Conservation (phyloP, 305 asterid genomes). For the Andrographis paniculata region DNA sequence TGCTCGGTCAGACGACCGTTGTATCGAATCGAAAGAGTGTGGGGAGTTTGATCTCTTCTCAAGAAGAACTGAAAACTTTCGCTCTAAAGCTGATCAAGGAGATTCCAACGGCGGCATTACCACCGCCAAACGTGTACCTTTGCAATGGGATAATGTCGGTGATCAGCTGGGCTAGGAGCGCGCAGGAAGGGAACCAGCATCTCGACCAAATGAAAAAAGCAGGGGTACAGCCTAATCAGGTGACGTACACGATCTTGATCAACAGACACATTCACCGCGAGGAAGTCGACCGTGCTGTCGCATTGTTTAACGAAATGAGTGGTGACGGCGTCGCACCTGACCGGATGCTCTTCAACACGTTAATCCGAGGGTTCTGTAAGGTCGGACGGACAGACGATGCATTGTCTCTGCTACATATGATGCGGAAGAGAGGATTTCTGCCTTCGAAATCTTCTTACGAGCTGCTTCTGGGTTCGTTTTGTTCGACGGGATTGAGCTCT, state of each 20-base stretch:
- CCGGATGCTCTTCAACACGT: conserved; percentile 33
- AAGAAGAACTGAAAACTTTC: conserved; percentile 25
- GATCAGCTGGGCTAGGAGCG: conserved; percentile 32
- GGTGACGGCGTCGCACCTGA: conserved; percentile 36
- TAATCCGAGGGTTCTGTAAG: conserved; percentile 43
- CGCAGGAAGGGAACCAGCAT: conserved; percentile 45
- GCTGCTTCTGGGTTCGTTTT: conserved; percentile 31
- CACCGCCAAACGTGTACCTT: conserved; percentile 38
- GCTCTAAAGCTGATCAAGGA: conserved; percentile 29
- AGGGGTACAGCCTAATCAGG: conserved; percentile 44
- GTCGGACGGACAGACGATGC: conserved; percentile 41
- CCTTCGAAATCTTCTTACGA: conserved; percentile 48
- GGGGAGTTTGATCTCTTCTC: conserved; percentile 23
- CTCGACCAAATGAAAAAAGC: conserved; percentile 32
- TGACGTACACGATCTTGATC: conserved; percentile 51
- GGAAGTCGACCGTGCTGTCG: conserved; percentile 37
- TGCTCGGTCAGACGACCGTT: conserved; percentile 25
- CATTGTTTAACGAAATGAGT: conserved; percentile 46
- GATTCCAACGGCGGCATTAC: conserved; percentile 11
- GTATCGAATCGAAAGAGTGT: conserved; percentile 18
- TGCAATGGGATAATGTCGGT: conserved; percentile 40
- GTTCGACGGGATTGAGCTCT: conserved; percentile 23
- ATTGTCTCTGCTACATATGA: conserved; percentile 30
- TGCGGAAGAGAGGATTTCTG: conserved; percentile 48
- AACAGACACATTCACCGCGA: conserved; percentile 41